Evolutionary conservation across 1,284 basidiomycete genomes (phyloP), one percentile per base, ranked within the genome.

Genomic region (Marasmius oreades): DNA sequence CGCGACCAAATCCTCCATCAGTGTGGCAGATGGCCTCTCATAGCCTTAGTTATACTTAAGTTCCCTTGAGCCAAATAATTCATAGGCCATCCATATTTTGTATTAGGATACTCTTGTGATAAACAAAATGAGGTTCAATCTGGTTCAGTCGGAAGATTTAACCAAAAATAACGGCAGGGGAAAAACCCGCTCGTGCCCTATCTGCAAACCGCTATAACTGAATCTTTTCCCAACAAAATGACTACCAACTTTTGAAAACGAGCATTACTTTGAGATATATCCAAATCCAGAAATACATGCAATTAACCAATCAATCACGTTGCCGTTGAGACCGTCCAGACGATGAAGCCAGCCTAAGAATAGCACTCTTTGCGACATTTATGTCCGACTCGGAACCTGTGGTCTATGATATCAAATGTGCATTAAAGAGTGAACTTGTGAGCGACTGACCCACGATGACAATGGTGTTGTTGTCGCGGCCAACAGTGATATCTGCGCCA

Each of bases 401-500:
- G 61, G n/a, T 52, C 10, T 31, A 20, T 20, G 10, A 14, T 33
- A 7, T 50, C 26, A 14, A n/a, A 36, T 18, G 51, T 56, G 12
- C 26, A 20, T 36, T 47, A 44, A 55, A 44, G 37, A 39, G 16
- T 46, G 24, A 26, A 43, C 54, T 7, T 20, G 36, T 59, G 44
- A 39, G 6, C 36, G 31, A 77, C 87, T 66, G 63, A 93, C 92
- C 90, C 51, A 88, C 82, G 66, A 95, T 89, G 59, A 90, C 84
- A 66, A 95, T 93, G 23, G 86, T 86, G 67, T 80, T 91, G 67
- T 90, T 90, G 62, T 94, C 92, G 63, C 90, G 84, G 69, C 90
- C 84, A 60, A 95, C 91, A 45, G 85, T 91, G 62, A 96, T 93
- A 69, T 95, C 92, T 55, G 93, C 89, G 42, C 92, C 91, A 53